These are phyloP conservation scores for Fusarium liriodendri DNA, from an alignment of 2,329 filamentous ascomycete species.

Conservation along the genomic window DNA sequence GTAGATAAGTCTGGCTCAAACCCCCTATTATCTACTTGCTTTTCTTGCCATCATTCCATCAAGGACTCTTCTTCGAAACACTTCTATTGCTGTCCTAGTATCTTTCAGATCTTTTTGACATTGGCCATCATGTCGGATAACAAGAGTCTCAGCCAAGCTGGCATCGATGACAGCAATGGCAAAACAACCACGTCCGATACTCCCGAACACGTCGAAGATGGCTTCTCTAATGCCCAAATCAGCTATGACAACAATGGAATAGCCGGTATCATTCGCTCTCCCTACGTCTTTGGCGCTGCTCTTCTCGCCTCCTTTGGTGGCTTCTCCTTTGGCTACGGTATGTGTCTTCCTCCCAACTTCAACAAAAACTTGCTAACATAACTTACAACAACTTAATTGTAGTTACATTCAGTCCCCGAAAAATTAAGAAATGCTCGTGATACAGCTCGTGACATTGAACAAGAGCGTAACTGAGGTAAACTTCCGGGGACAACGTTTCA, in stretches of 20 bases:
- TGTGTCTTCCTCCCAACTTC: too few relatives aligned
- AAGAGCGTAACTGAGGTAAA: too few relatives aligned
- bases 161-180: not conserved
- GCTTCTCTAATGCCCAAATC: not conserved
- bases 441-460: too few relatives aligned
- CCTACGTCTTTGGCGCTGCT: slow-evolving; percentile 54
- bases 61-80: not conserved
- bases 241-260: not conserved
- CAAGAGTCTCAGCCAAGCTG: not conserved
- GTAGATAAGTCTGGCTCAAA: not conserved
- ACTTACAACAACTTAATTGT: too few relatives aligned
- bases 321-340: slow-evolving; percentile 45
- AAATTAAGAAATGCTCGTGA: too few relatives aligned
- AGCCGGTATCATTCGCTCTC: not conserved
- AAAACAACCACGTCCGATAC: not conserved
- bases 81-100: not conserved
- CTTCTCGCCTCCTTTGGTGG: slow-evolving; percentile 50
- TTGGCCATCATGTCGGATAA: not conserved
- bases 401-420: too few relatives aligned
- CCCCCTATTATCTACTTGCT: not conserved
- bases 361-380: too few relatives aligned
- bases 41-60: not conserved
- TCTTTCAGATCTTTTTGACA: not conserved
- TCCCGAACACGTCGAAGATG: not conserved
- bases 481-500: too few relatives aligned